Conservation (phyloP, 1,139 yeast genomes). For the Pneumocystis canis region DNA sequence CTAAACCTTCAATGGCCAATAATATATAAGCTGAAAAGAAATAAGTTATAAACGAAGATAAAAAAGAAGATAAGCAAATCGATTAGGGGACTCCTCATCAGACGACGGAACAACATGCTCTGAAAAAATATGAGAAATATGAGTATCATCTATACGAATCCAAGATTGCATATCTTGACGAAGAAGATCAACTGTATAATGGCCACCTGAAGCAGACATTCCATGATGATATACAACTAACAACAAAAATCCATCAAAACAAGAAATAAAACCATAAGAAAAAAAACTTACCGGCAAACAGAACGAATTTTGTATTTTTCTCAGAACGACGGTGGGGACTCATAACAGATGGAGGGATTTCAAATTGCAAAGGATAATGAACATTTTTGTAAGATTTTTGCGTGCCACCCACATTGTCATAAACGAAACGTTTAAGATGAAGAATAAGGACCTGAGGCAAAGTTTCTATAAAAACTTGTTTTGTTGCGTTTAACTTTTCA, state of each 20-base stretch:
- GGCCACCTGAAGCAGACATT: slow-evolving; percentile 81
- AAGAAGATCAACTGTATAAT: slow-evolving; percentile 77
- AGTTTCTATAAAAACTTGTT: slow-evolving; percentile 73
- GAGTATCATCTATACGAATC: slow-evolving; percentile 81
- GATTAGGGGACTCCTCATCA: slow-evolving; percentile 12
- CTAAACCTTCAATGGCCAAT: background rate
- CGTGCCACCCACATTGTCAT: slow-evolving; percentile 29
- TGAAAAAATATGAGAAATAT: slow-evolving; percentile 28
- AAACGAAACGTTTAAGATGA: slow-evolving; percentile 78
- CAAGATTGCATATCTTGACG: slow-evolving; percentile 40
- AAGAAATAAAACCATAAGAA: background rate
- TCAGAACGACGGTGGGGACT: slow-evolving; percentile 10
- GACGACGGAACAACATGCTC: slow-evolving; percentile 17
- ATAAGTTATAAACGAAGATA: slow-evolving; percentile 17
- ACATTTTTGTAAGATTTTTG: slow-evolving; percentile 30
- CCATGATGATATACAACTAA: slow-evolving; percentile 93
- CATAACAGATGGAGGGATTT: slow-evolving; percentile 24
- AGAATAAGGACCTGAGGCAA: slow-evolving; percentile 66
- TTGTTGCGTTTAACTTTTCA: slow-evolving; percentile 53
- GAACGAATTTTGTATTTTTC: slow-evolving; percentile 34
- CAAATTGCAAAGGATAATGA: slow-evolving; percentile 22
- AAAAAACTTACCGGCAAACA: slow-evolving; percentile 36
- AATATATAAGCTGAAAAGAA: background rate
- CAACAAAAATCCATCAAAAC: background rate
- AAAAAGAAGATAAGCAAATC: slow-evolving; percentile 25